These are phyloP conservation scores for Nemania diffusa DNA, from an alignment of 2,329 filamentous ascomycete species.

Conservation along the genomic window DNA sequence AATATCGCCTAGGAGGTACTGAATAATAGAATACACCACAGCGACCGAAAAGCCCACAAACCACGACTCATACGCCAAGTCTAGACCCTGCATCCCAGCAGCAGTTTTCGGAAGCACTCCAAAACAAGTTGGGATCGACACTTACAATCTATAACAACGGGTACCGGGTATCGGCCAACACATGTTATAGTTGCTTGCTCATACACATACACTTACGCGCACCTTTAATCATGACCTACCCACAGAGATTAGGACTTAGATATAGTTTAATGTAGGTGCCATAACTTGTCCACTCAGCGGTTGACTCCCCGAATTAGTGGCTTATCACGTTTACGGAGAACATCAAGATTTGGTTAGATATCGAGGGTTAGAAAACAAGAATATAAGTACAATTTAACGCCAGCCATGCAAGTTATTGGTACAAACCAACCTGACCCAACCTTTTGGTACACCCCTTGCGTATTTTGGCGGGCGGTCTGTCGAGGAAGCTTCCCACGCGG, in stretches of 20 bases:
- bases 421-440: slow-evolving; percentile 11
- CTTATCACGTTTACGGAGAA: no score
- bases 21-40: neutral
- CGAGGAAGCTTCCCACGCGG: neutral
- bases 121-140: slow-evolving; percentile 30
- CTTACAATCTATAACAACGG: neutral
- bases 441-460: slow-evolving; percentile 11
- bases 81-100: neutral
- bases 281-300: no score
- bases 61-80: neutral
- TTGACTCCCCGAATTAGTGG: no score
- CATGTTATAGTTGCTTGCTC: no score
- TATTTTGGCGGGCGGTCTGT: neutral
- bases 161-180: no score
- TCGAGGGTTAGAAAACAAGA: neutral
- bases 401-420: slow-evolving; percentile 33
- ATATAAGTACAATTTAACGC: slow-evolving; percentile 26
- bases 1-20: no score
- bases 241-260: no score
- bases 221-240: no score
- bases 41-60: neutral
- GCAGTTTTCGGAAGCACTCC: slow-evolving; percentile 27
- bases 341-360: neutral
- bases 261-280: no score
- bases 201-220: no score